Conservation (phyloP, 169 alveolate species). For the Plasmodium gonderi region DNA sequence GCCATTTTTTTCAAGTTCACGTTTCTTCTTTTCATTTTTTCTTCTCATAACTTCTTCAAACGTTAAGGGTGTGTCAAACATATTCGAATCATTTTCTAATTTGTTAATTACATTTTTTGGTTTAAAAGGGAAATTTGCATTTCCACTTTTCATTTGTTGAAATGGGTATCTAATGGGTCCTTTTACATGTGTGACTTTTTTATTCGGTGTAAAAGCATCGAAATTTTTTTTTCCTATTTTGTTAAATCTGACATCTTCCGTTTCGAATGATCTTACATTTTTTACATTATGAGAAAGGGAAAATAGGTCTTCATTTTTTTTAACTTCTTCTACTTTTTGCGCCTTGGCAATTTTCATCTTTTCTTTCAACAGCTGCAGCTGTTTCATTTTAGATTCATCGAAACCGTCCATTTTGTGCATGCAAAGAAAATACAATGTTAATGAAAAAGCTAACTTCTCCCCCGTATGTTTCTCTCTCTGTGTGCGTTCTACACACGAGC, state of each 20-base stretch:
- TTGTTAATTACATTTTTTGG: conserved; percentile 4
- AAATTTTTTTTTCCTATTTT: conserved; percentile 55
- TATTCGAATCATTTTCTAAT: conserved; percentile 12
- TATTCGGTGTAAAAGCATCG: conserved; percentile 46
- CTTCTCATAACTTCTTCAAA: conserved; percentile 75
- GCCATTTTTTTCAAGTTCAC: conserved; percentile 14
- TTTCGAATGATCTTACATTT: conserved; percentile 62
- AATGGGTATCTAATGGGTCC: conserved; percentile 16
- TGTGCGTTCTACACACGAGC: too few species aligned
- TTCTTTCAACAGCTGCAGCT: conserved; percentile 72
- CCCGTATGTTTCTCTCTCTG: too few species aligned
- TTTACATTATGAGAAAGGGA: conserved; percentile 8
- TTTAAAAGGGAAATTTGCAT: conserved; percentile 12
- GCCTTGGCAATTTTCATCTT: conserved; percentile 71
- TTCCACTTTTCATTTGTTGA: conserved; percentile 24
- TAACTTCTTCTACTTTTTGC: conserved; percentile 54
- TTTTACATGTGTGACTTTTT: conserved; percentile 16
- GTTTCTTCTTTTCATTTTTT: conserved; percentile 68
- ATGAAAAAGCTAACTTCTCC: neutral
- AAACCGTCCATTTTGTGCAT: conserved; percentile 46
- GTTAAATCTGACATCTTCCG: conserved; percentile 38
- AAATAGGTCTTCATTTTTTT: conserved; percentile 28
- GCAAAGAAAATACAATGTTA: neutral
- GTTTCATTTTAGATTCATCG: conserved; percentile 68
- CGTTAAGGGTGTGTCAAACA: conserved; percentile 71